These are phyloP conservation scores for Ganoderma sinense DNA, from an alignment of 1,284 basidiomycete genomes.

Conservation along the genomic window DNA sequence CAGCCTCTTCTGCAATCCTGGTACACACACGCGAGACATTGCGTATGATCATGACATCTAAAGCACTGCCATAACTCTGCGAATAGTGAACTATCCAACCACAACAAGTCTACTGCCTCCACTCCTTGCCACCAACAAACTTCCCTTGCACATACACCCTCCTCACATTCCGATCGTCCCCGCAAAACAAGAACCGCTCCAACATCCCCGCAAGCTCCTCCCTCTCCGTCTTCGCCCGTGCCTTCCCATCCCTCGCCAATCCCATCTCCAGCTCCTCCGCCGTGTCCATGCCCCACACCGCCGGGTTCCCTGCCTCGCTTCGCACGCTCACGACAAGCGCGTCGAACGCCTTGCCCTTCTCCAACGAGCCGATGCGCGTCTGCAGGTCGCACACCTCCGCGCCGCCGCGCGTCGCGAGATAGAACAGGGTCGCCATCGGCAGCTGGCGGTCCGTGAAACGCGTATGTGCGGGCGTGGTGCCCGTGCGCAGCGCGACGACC, in stretches of 20 bases:
- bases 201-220: slow-evolving; percentile 57
- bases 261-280: slow-evolving; percentile 41
- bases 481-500: slow-evolving; percentile 58
- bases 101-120: not conserved
- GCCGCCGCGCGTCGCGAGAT: slow-evolving; percentile 93
- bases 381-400: slow-evolving; percentile 85
- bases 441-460: slow-evolving; percentile 72
- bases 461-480: slow-evolving; percentile 21
- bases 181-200: slow-evolving; percentile 83
- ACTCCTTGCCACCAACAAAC: slow-evolving; percentile 74
- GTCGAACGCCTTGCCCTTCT: slow-evolving; percentile 89
- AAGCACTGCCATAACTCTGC: not conserved
- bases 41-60: not conserved
- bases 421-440: slow-evolving; percentile 80
- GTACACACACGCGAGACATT: too few relatives aligned
- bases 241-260: slow-evolving; percentile 26
- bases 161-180: slow-evolving; percentile 89
- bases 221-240: slow-evolving; percentile 29
- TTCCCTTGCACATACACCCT: slow-evolving; percentile 88
- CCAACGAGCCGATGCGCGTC: slow-evolving; percentile 80
- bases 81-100: not conserved
- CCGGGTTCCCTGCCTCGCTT: slow-evolving; percentile 62
- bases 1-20: too few relatives aligned
- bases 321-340: slow-evolving; percentile 76
- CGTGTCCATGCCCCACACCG: slow-evolving; percentile 61